These are phyloP conservation scores for Schwanniomyces yamadae DNA, from an alignment of 805 yeast genomes.

Conservation along the genomic window DNA sequence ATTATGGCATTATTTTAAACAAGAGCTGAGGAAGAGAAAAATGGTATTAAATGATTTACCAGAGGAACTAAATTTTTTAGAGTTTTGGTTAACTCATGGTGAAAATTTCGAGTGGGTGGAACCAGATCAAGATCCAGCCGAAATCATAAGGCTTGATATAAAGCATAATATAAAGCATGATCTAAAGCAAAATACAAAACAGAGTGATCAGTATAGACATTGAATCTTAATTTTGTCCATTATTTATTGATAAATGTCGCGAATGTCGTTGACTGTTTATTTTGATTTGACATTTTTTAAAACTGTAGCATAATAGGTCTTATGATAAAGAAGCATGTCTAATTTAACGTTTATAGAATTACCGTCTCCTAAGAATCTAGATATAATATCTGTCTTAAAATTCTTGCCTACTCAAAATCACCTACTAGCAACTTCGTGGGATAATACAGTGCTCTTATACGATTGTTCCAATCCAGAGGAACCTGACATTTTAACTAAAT, in stretches of 20 bases:
- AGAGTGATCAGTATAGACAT: too few relatives aligned
- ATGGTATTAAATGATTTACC: conserved; percentile 38
- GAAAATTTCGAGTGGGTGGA: conserved; percentile 42
- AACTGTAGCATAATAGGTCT: too few relatives aligned
- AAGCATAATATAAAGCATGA: conserved; percentile 4
- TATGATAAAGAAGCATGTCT: conserved; percentile 2
- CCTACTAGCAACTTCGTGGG: conserved; percentile 59
- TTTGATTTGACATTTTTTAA: too few relatives aligned
- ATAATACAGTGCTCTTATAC: conserved; percentile 46
- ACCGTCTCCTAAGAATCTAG: conserved; percentile 28
- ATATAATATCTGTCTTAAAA: conserved; percentile 42
- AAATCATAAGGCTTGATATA: conserved; percentile 20
- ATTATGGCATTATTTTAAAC: conserved; percentile 19
- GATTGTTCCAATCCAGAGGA: conserved; percentile 25
- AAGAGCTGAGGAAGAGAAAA: conserved; percentile 23
- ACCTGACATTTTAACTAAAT: conserved; percentile 9
- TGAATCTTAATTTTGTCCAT: neutral
- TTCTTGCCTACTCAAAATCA: conserved; percentile 36
- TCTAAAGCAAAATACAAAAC: too few relatives aligned
- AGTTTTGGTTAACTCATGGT: conserved; percentile 38
- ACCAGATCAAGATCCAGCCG: conserved; percentile 48
- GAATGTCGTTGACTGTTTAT: neutral
- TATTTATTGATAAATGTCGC: conserved; percentile 2
- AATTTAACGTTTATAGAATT: conserved; percentile 13
- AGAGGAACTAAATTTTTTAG: conserved; percentile 35